Percentiles rank a stretch among this genome's conserved stretches.
Conservation (phyloP, 169 alveolate genomes). For the Theileria luwenshuni region DNA sequence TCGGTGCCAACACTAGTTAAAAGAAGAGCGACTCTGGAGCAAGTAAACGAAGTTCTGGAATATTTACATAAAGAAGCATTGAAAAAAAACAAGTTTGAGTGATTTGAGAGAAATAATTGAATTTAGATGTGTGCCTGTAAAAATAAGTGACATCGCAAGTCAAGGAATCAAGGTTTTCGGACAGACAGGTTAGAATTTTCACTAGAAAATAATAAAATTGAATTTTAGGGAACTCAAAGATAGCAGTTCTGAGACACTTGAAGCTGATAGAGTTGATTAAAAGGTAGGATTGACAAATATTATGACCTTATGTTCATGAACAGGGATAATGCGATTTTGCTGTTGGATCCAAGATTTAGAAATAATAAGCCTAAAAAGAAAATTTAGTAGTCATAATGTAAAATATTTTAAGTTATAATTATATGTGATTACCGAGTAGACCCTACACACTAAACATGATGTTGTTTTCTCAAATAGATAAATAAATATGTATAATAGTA, state of each 20-base stretch:
- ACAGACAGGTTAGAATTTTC: constrained; percentile 66
- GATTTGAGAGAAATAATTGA: background rate
- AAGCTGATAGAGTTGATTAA: constrained; percentile 47
- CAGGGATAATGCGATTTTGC: constrained; percentile 57
- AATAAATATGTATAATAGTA: constrained; percentile 3
- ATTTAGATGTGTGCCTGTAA: constrained; percentile 58
- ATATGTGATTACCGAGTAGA: background rate
- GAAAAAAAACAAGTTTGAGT: constrained; percentile 64
- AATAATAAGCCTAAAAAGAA: constrained; percentile 3
- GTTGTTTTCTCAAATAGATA: background rate
- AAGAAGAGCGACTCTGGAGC: constrained; percentile 74
- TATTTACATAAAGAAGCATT: constrained; percentile 68
- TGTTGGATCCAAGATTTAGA: constrained; percentile 44
- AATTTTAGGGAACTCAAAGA: constrained; percentile 38
- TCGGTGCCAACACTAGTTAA: constrained; percentile 70
- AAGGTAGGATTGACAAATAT: constrained; percentile 14
- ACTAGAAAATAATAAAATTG: too few relatives aligned
- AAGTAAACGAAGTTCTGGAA: constrained; percentile 65
- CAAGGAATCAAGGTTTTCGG: constrained; percentile 62
- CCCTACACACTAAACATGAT: constrained; percentile 12
- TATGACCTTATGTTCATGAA: too few relatives aligned
- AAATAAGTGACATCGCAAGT: constrained; percentile 43
- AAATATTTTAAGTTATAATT: background rate
- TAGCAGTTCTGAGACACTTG: constrained; percentile 50
- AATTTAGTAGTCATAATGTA: background rate